These are phyloP conservation scores for Xylaria multiplex DNA, from an alignment of 2,329 filamentous ascomycete species.

Conservation along the genomic window DNA sequence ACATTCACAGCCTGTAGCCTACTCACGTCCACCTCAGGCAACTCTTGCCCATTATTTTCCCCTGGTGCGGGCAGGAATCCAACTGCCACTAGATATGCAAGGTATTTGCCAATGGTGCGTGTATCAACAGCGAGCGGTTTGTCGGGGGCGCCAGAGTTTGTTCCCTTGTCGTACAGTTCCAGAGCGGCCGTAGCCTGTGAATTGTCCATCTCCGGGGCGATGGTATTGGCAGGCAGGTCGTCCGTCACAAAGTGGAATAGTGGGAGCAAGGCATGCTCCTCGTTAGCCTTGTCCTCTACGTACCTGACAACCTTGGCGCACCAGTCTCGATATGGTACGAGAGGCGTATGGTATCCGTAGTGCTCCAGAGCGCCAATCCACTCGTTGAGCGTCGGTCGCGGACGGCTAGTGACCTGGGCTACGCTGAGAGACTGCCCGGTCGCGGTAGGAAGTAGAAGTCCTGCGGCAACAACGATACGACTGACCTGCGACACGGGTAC, in stretches of 20 bases:
- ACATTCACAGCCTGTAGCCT: not conserved
- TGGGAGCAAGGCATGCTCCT: conserved; percentile 77
- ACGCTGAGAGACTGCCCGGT: not conserved
- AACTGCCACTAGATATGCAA: conserved; percentile 69
- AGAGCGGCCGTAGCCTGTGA: conserved; percentile 72
- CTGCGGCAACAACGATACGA: not conserved
- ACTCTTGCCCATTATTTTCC: not conserved
- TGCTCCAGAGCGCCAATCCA: conserved; percentile 74
- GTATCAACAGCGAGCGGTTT: conserved; percentile 62
- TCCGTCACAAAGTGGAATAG: conserved; percentile 77
- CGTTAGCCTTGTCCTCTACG: conserved; percentile 67
- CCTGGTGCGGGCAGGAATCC: conserved; percentile 62
- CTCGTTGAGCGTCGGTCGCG: conserved; percentile 73
- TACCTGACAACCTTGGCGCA: conserved; percentile 72
- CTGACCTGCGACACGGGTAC: not conserved
- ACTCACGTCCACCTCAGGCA: not conserved
- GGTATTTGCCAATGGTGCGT: conserved; percentile 70
- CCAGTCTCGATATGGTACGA: conserved; percentile 76
- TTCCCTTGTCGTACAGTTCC: conserved; percentile 59
- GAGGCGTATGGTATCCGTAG: conserved; percentile 77
- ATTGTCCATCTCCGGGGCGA: conserved; percentile 79
- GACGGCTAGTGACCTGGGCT: not conserved
- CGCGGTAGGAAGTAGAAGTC: not conserved
- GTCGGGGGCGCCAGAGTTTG: conserved; percentile 47
- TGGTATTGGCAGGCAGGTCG: conserved; percentile 73